These are phyloP conservation scores for Curvularia eragrostidis DNA, from an alignment of 2,329 filamentous ascomycete species.

Conservation along the genomic window DNA sequence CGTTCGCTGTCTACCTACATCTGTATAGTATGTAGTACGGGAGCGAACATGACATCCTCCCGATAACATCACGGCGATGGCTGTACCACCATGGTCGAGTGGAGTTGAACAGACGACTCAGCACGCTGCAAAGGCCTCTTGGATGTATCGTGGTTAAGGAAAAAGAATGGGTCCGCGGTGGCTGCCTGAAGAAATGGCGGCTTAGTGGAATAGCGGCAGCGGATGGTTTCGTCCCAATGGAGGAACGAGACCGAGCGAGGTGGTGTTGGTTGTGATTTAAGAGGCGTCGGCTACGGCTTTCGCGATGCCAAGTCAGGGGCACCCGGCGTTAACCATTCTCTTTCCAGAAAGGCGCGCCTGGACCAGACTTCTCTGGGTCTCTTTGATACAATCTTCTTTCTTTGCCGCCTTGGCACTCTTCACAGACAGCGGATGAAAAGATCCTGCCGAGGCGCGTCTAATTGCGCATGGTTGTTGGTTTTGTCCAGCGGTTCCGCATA, in stretches of 20 bases:
- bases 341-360: not conserved
- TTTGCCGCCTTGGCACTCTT: not conserved
- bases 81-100: not conserved
- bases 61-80: constrained; percentile 1
- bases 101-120: not conserved
- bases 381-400: constrained; percentile 3
- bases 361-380: constrained; percentile 4
- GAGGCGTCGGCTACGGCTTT: constrained; percentile 14
- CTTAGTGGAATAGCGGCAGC: constrained; percentile 7
- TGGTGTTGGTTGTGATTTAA: constrained; percentile 14
- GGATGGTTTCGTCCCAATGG: constrained; percentile 20
- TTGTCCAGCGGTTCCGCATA: not conserved
- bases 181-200: constrained; percentile 17
- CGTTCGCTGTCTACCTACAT: not conserved
- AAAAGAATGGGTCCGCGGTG: constrained; percentile 8
- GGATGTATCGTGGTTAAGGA: not conserved
- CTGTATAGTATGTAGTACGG: not conserved
- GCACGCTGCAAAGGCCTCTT: constrained; percentile 3
- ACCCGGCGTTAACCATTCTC: constrained; percentile 11
- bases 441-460: not conserved
- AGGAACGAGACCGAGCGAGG: constrained; percentile 13
- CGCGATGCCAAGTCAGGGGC: constrained; percentile 20
- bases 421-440: not conserved
- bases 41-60: constrained; percentile 1
- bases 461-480: not conserved